Percentiles rank a stretch among this genome's conserved stretches.
Evolutionary conservation across 257 asterid species (phyloP).

Genomic region (Penstemon barbatus): DNA sequence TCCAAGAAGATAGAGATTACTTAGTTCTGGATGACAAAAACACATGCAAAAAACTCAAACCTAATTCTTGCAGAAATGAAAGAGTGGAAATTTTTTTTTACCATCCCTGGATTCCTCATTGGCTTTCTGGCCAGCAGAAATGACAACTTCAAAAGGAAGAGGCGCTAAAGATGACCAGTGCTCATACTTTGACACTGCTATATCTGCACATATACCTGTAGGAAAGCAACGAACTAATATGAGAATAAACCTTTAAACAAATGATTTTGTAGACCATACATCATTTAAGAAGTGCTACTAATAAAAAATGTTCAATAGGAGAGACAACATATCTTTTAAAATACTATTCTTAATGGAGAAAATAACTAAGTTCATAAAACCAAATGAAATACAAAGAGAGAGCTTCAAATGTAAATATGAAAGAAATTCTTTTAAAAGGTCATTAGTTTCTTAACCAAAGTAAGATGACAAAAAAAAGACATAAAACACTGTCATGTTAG

Average conservation of each 20-base stretch:
- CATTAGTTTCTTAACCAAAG: conserved; percentile 16
- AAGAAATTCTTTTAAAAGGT: not conserved
- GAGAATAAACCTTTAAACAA: conserved; percentile 4
- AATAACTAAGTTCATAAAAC: not conserved
- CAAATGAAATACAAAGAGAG: conserved; percentile 14
- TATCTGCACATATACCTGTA: conserved; percentile 88
- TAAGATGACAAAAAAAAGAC: conserved; percentile 7
- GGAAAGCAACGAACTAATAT: not conserved
- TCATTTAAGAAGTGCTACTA: not conserved
- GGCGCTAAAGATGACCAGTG: conserved; percentile 99
- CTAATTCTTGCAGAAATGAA: conserved; percentile 14
- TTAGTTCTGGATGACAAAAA: conserved; percentile 26
- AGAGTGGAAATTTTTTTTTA: conserved; percentile 35
- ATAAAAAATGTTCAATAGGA: not conserved
- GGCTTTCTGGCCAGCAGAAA: conserved; percentile 97
- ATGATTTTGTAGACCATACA: conserved; percentile 20
- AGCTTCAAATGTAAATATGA: conserved; percentile 10
- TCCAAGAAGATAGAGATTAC: conserved; percentile 29
- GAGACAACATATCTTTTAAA: not conserved
- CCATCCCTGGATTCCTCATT: conserved; percentile 90
- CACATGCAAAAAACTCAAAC: conserved; percentile 17
- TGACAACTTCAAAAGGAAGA: conserved; percentile 93
- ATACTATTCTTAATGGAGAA: conserved; percentile 16
- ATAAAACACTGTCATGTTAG: conserved; percentile 14
- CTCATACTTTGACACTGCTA: conserved; percentile 78